These are phyloP conservation scores for Solanum lycopersicoides DNA, from an alignment of 257 asterid genomes.

Conservation along the genomic window DNA sequence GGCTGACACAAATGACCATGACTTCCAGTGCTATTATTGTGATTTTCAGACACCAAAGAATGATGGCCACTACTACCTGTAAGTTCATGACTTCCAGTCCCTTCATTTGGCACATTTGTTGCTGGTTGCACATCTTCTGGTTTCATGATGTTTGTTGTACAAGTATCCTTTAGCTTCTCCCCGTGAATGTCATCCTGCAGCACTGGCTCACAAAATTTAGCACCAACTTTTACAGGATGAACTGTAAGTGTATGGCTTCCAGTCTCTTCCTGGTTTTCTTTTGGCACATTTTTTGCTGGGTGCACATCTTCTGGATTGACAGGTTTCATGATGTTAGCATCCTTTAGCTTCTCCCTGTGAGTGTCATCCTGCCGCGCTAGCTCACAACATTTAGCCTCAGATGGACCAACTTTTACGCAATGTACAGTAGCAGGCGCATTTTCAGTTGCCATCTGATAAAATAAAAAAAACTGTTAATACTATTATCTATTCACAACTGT, in stretches of 20 bases:
- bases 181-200: not conserved
- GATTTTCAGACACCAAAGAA: too few relatives aligned
- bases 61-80: not conserved
- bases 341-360: not conserved
- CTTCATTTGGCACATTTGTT: not conserved
- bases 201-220: not conserved
- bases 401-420: not conserved
- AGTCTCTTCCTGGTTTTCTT: not conserved
- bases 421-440: not conserved
- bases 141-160: not conserved
- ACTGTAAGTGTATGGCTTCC: not conserved
- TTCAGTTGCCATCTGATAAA: slow-evolving; percentile 1
- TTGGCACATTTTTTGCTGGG: not conserved
- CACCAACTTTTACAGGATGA: not conserved
- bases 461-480: not conserved
- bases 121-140: not conserved
- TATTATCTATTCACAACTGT: not conserved
- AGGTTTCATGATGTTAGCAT: not conserved
- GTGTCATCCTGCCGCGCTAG: not conserved
- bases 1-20: slow-evolving; percentile 13
- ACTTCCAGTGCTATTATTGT: not conserved
- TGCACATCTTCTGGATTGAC: not conserved
- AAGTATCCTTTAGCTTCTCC: not conserved
- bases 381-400: not conserved
- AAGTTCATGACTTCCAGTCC: not conserved